Evolutionary conservation across 805 yeast genomes (phyloP), one percentile per base, ranked within the genome.

Genomic region (Dipodascus albidus): DNA sequence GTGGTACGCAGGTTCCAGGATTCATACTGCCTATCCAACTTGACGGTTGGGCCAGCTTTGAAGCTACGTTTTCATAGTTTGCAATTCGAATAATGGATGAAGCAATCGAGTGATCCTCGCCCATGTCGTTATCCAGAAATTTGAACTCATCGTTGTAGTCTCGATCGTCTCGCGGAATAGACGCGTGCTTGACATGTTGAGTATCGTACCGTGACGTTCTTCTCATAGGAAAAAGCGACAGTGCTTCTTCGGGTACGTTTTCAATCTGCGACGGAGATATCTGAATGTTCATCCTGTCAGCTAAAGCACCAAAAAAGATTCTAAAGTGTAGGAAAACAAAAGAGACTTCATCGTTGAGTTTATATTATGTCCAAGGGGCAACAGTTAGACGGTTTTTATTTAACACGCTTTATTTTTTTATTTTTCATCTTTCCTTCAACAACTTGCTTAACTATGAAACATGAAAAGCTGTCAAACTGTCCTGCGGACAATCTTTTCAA

Each of bases 231-330:
- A 38, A 17, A 4, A 38, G 44, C 4, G 44, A n/a, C 44, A 38
- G 20, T 4, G 44, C 44, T 14, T 38, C 44, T 14, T 14, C 44
- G 17, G 44, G 44, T 4, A 38, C 44, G 44, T 38, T 38, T 17
- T 38, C 44, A 19, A 38, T 38, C n/a, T 38, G 44, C 20, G 44
- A 38, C n/a, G 44, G 44, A 11, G 44, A 38, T n/a, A 38, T 38
- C 20, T 14, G 44, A 4, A 17, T 4, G 15, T 14, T 38, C 44
- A 38, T 38, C n/a, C n/a, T n/a, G 38, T 9, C 9, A 31, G 44
- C 4, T 38, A 6, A 6, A 14, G 44, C 15, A 19, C 17, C 44
- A 38, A 17, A 17, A 38, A 14, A 38, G 44, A 17, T 4, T 19
- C 9, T 4, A 14, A n/a, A 19, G 14, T 6, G 44, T 11, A n/a